A percentile compares a stretch with the other conserved stretches of the same genome.
Evolutionary conservation across 768 basidiomycete genomes (phyloP).

Genomic region (Flagelloscypha sp.): DNA sequence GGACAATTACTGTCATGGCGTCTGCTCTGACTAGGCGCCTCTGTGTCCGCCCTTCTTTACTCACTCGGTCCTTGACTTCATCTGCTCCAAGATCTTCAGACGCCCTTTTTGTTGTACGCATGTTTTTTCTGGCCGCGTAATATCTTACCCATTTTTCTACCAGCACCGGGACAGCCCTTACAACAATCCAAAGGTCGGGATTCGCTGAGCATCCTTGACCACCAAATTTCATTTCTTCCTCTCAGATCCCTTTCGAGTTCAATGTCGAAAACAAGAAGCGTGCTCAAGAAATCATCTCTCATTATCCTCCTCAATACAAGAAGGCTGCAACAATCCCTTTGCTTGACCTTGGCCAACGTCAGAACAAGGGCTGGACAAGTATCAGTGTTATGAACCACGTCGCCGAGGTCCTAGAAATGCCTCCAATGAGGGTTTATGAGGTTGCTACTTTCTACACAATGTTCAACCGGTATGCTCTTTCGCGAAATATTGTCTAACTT

Average conservation of each 20-base stretch:
- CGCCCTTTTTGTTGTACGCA: slow-evolving; percentile 75
- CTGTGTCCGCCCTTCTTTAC: too few relatives aligned
- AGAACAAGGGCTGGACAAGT: slow-evolving; percentile 98
- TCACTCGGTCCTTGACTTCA: too few relatives aligned
- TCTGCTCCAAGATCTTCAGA: slow-evolving; percentile 55
- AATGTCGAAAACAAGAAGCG: slow-evolving; percentile 71
- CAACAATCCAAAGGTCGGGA: slow-evolving; percentile 80
- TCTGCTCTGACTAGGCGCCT: too few relatives aligned
- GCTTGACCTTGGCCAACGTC: slow-evolving; percentile 91
- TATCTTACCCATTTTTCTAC: slow-evolving; percentile 11
- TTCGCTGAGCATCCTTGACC: background rate
- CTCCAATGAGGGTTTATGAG: slow-evolving; percentile 98
- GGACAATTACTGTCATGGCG: too few relatives aligned
- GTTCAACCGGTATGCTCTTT: slow-evolving; percentile 80
- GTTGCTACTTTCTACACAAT: slow-evolving; percentile 99
- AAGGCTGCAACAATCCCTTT: slow-evolving; percentile 97
- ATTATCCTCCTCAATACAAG: slow-evolving; percentile 96
- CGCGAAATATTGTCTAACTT: slow-evolving; percentile 1
- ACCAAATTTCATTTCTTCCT: slow-evolving; percentile 1
- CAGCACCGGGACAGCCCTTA: slow-evolving; percentile 93
- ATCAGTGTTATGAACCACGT: slow-evolving; percentile 99
- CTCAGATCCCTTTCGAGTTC: slow-evolving; percentile 87
- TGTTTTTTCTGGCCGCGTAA: slow-evolving; percentile 3
- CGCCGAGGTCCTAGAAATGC: slow-evolving; percentile 87
- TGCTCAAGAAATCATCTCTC: slow-evolving; percentile 82